Evolutionary conservation across 169 alveolate genomes (phyloP).

Genomic region (Eimeria mitis): DNA sequence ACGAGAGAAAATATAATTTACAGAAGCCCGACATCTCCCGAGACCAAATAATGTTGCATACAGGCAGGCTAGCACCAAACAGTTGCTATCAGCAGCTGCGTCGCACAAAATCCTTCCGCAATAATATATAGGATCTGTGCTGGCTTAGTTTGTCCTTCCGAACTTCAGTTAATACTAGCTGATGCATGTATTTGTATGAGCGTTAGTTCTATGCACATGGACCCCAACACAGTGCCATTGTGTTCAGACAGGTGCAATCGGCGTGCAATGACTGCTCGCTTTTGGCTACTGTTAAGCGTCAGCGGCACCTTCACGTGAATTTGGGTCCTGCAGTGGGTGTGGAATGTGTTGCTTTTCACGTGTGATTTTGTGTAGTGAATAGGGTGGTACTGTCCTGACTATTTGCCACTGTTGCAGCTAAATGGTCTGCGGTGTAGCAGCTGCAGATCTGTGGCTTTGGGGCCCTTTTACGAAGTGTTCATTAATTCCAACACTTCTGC

Average conservation of each 20-base stretch:
- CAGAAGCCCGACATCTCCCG: neutral
- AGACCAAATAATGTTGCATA: neutral
- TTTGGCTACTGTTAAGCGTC: neutral
- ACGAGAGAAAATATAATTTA: neutral
- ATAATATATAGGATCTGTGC: neutral
- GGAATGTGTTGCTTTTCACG: neutral
- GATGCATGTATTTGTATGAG: neutral
- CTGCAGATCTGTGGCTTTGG: neutral
- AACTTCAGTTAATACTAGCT: neutral
- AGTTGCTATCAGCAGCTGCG: neutral
- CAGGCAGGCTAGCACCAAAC: neutral
- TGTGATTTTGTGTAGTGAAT: neutral
- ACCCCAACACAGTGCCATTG: neutral
- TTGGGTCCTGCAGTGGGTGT: neutral
- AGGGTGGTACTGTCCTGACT: neutral
- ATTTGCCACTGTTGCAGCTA: neutral
- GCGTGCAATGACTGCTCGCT: constrained; percentile 9
- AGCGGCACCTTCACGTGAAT: neutral
- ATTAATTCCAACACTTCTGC: neutral
- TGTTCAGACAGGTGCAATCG: constrained; percentile 17
- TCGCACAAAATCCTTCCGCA: neutral
- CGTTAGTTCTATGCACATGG: neutral
- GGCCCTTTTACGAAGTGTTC: neutral
- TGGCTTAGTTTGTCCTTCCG: neutral
- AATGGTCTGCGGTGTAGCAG: constrained; percentile 1